A percentile compares a stretch with the other conserved stretches of the same genome.
phyloP scores from a whole-genome alignment of 345 rosid species.

The sweet orange (Citrus sinensis) region DVS_A1.0 CM039166.1:19986501-19987000 shows the following conservation, averaged over 20 bases:
- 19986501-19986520: no score
- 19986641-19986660: neutral
- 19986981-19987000: slow-evolving; percentile 52
- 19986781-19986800: slow-evolving; percentile 61
- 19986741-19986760: neutral
- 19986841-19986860: slow-evolving; percentile 57
- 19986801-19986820: slow-evolving; percentile 72
- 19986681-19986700: neutral
- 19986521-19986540: no score
- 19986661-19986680: neutral
- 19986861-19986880: slow-evolving; percentile 59
- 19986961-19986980: slow-evolving; percentile 76
- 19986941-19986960: slow-evolving; percentile 63
- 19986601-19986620: no score
- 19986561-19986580: no score
- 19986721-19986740: neutral
- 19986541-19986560: no score
- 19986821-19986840: slow-evolving; percentile 48
- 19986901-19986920: slow-evolving; percentile 75
- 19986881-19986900: slow-evolving; percentile 70
- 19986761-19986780: slow-evolving; percentile 33
- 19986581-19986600: no score
- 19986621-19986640: no score
- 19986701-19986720: neutral
- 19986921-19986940: slow-evolving; percentile 86